These are phyloP conservation scores for Cordyceps militaris DNA, from an alignment of 2,329 filamentous ascomycete genomes.

Conservation along the genomic window DNA sequence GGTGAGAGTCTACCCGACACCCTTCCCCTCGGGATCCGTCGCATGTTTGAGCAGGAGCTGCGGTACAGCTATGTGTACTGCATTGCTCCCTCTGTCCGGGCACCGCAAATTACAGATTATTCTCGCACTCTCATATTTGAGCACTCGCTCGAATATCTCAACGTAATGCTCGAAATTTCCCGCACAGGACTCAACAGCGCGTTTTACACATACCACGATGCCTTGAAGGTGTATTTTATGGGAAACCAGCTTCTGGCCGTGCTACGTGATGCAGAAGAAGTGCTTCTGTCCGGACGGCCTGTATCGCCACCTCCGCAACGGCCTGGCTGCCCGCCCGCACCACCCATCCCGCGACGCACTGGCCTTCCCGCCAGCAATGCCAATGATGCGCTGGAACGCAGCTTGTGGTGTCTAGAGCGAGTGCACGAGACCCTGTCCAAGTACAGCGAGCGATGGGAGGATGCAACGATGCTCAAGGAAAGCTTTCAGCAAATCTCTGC, in stretches of 20 bases:
- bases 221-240: conserved; percentile 74
- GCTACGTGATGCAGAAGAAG: conserved; percentile 49
- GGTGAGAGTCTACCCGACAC: conserved; percentile 64
- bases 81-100: conserved; percentile 69
- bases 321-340: conserved; percentile 42
- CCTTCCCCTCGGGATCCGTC: conserved; percentile 57
- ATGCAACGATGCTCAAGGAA: conserved; percentile 45
- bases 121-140: conserved; percentile 79
- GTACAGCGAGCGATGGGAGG: conserved; percentile 55
- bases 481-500: conserved; percentile 46
- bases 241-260: conserved; percentile 57
- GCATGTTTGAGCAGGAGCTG: conserved; percentile 80
- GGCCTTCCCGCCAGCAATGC: conserved; percentile 27
- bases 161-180: conserved; percentile 63
- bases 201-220: conserved; percentile 82
- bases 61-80: conserved; percentile 90
- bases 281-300: conserved; percentile 42
- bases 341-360: conserved; percentile 44
- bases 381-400: conserved; percentile 47
- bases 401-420: conserved; percentile 47
- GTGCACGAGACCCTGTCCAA: conserved; percentile 46
- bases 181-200: conserved; percentile 51
- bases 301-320: conserved; percentile 37
- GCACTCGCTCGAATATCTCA: conserved; percentile 74
- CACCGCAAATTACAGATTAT: conserved; percentile 67